Conservation (phyloP, 306 rosid species). For the Cucurbita argyrosperma region DNA sequence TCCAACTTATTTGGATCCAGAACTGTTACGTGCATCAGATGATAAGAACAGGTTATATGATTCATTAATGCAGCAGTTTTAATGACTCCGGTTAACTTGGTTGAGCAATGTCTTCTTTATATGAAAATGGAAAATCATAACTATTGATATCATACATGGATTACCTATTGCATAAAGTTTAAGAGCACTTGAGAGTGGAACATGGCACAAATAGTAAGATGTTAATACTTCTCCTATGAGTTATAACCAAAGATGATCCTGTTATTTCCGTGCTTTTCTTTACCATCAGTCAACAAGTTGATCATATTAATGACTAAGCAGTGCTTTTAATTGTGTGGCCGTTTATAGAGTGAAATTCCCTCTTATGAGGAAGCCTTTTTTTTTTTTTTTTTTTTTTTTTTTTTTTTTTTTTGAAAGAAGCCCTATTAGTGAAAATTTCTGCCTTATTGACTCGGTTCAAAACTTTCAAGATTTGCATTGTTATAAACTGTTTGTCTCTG, state of each 20-base stretch:
- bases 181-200: neutral
- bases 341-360: neutral
- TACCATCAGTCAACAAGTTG: neutral
- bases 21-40: neutral
- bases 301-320: neutral
- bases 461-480: neutral
- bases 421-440: neutral
- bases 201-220: neutral
- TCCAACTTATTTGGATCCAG: neutral
- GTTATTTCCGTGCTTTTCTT: neutral
- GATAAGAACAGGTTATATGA: neutral
- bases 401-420: neutral
- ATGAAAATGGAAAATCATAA: neutral
- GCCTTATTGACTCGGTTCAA: neutral
- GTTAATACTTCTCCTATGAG: neutral
- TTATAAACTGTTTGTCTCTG: constrained; percentile 8
- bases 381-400: neutral
- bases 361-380: neutral
- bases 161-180: neutral
- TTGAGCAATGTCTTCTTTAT: neutral
- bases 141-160: neutral
- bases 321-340: neutral
- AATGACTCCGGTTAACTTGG: neutral
- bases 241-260: neutral
- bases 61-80: neutral